Evolutionary conservation across 2,329 filamentous ascomycete species (phyloP).

Genomic region (Claviceps purpurea): DNA sequence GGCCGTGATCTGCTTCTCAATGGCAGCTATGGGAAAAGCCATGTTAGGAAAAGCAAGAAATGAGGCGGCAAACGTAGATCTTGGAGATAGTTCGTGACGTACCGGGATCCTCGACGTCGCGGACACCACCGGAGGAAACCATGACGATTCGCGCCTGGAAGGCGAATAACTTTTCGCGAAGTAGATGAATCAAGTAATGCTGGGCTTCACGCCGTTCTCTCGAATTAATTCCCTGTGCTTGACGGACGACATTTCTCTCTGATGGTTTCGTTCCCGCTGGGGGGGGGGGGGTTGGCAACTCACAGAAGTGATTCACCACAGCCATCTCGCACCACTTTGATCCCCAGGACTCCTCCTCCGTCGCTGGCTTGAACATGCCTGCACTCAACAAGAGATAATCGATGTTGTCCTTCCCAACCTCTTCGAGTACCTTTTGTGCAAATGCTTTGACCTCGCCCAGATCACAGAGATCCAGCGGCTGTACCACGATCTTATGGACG

Average conservation of each 20-base stretch:
- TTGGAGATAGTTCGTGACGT: conserved; percentile 4
- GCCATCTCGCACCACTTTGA: conserved; percentile 37
- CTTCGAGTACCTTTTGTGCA: conserved; percentile 28
- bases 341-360: conserved; percentile 23
- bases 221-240: not conserved
- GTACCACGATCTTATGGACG: conserved; percentile 27
- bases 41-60: conserved; percentile 1
- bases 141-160: conserved; percentile 34
- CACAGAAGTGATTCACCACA: conserved; percentile 40
- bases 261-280: not conserved
- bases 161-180: conserved; percentile 32
- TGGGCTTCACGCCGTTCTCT: conserved; percentile 26
- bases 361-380: conserved; percentile 23
- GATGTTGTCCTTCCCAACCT: conserved; percentile 26
- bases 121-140: conserved; percentile 36
- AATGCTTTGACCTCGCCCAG: conserved; percentile 32
- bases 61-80: no score
- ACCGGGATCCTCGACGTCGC: conserved; percentile 26
- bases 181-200: conserved; percentile 37
- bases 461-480: conserved; percentile 35
- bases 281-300: conserved; percentile 5
- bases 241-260: not conserved
- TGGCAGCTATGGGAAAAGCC: conserved; percentile 12
- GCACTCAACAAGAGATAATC: conserved; percentile 40
- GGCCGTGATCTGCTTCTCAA: conserved; percentile 26